Base-by-base conservation (phyloP, 257 asterid species). In the Solanum gracilifrons region DNA sequence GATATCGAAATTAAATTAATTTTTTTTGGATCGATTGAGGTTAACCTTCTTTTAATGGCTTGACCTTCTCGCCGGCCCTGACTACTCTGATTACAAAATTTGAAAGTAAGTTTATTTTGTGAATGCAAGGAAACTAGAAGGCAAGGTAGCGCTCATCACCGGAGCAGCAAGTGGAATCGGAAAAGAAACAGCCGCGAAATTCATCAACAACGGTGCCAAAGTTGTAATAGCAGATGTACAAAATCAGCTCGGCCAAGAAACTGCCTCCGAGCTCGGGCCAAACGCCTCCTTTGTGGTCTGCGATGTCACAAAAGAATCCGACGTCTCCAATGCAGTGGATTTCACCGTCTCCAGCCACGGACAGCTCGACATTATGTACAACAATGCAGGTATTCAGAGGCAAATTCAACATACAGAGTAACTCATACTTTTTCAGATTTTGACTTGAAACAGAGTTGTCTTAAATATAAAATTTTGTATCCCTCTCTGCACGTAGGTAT, bases 111-210 rank as follows among this genome's bases (percentile, higher is more conserved):
- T 7, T 18, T 41, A 41, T 55, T 74, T 12, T 29, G 74, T 35
- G 37, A 5, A 60, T 48, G 35, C 7, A 89, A 94, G 98, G 74
- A 97, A 93, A 89, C 75, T 97, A 55, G 93, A 94, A 92, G 97
- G 98, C 60, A 95, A 95, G 87, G 92, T 95, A 83, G 98, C 98
- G 25, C 85, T 95, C 21, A 95, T 97, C 85, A 95, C 98, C 0
- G 99, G 99, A 9, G 98, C 95, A 31, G 98, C 99, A 35, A 90
- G 91, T 23, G 99, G 99, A 4, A 93, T 95, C 43, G 99, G 99
- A 16, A 93, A 90, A 90, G 99, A 90, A 87, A 95, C 99, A 5
- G 99, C 98, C 2, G 39, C 88, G 11, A 92, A 91, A 68, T 95
- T 95, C 95, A 91, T 95, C 71, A 72, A 55, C 87, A 89, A 93